Evolutionary conservation across 169 alveolate genomes (phyloP).

Genomic region (Plasmodium reichenowi): DNA sequence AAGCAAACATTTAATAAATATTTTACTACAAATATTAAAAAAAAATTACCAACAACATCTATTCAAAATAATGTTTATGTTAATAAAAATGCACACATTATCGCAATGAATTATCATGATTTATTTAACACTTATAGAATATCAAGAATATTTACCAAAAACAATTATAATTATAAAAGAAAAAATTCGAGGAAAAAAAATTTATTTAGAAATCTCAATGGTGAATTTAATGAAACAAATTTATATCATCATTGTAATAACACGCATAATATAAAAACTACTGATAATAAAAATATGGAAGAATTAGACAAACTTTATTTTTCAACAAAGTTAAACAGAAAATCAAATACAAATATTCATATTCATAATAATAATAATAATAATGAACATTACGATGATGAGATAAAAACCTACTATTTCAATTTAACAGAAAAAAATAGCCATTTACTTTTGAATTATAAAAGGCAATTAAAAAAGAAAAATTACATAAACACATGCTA

Average conservation of each 20-base stretch:
- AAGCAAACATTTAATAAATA: conserved; percentile 50
- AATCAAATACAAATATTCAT: not conserved
- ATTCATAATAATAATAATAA: not conserved
- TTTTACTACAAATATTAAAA: conserved; percentile 9
- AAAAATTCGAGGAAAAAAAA: not conserved
- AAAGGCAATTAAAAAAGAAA: not conserved
- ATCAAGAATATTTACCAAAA: conserved; percentile 22
- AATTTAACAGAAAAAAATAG: conserved; percentile 5
- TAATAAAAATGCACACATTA: conserved; percentile 19
- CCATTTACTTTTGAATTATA: no score
- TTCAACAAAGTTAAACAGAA: not conserved
- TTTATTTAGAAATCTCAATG: not conserved
- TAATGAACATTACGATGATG: not conserved
- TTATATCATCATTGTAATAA: not conserved
- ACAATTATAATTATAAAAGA: conserved; percentile 13
- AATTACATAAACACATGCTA: not conserved
- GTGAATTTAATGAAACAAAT: not conserved
- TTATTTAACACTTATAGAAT: conserved; percentile 37
- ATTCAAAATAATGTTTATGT: conserved; percentile 12
- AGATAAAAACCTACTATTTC: no score
- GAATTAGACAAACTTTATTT: no score
- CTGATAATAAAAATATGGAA: not conserved
- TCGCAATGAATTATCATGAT: conserved; percentile 41
- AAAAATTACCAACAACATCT: conserved; percentile 19
- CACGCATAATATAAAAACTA: not conserved